Evolutionary conservation across 441 rosid species (phyloP).

Genomic region (Aleurites moluccanus): DNA sequence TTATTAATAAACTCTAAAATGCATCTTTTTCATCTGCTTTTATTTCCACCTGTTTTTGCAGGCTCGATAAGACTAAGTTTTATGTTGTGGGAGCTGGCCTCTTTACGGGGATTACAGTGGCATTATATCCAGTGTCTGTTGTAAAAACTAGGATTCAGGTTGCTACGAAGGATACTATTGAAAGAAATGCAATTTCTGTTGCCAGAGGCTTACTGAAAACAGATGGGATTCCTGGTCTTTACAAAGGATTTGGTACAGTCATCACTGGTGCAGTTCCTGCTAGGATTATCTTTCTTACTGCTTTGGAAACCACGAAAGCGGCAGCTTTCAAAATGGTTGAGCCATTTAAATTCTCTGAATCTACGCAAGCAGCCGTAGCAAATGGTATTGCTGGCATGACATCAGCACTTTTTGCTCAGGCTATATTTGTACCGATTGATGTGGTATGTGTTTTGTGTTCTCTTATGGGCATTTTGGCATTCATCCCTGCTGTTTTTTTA

Average conservation of each 20-base stretch:
- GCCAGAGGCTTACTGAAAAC: slow-evolving; percentile 61
- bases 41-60: slow-evolving; percentile 34
- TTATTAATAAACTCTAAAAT: neutral
- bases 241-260: slow-evolving; percentile 93
- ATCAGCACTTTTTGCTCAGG: slow-evolving; percentile 77
- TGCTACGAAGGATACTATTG: slow-evolving; percentile 78
- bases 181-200: slow-evolving; percentile 71
- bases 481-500: neutral
- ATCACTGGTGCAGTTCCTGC: slow-evolving; percentile 94
- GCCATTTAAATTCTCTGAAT: slow-evolving; percentile 66
- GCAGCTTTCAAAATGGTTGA: slow-evolving; percentile 74
- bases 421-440: slow-evolving; percentile 90
- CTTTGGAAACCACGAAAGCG: slow-evolving; percentile 84
- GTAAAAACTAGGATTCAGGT: slow-evolving; percentile 94
- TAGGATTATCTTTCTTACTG: slow-evolving; percentile 81
- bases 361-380: slow-evolving; percentile 86
- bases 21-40: slow-evolving; percentile 15
- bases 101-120: slow-evolving; percentile 92
- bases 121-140: slow-evolving; percentile 83
- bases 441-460: slow-evolving; percentile 55
- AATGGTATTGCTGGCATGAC: slow-evolving; percentile 96
- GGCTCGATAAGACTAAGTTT: slow-evolving; percentile 92
- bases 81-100: slow-evolving; percentile 93
- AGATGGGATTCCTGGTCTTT: slow-evolving; percentile 92
- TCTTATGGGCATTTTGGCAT: neutral